Evolutionary conservation across 2,329 filamentous ascomycete species (phyloP).

Genomic region (Talaromyces verruculosus): DNA sequence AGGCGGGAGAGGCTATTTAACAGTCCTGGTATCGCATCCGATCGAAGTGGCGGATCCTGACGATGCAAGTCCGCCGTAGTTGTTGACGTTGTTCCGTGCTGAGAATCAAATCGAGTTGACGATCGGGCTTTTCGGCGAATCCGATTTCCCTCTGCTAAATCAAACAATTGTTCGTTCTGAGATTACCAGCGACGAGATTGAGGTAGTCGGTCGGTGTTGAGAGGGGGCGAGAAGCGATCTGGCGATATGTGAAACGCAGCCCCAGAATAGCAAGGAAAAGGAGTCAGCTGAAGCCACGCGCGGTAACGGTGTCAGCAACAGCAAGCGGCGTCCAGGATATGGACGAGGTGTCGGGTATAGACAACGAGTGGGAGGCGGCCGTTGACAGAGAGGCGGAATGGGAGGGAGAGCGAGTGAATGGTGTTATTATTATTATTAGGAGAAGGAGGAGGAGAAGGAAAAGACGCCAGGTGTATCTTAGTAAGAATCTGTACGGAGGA

Average conservation of each 20-base stretch:
- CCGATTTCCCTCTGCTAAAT: not conserved
- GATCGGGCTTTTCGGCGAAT: not conserved
- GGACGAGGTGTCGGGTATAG: not conserved
- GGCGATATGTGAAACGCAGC: conserved; percentile 13
- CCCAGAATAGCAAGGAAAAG: conserved; percentile 2
- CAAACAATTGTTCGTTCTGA: not conserved
- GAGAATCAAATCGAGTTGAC: not conserved
- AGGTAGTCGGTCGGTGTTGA: not conserved
- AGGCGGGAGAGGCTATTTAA: not conserved
- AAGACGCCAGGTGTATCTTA: conserved; percentile 6
- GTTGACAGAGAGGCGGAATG: not conserved
- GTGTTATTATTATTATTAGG: not conserved
- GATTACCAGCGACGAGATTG: not conserved
- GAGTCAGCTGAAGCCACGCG: not conserved
- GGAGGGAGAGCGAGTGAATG: conserved; percentile 1
- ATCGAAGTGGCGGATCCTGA: conserved; percentile 16
- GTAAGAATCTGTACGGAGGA: not conserved
- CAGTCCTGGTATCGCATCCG: conserved; percentile 6
- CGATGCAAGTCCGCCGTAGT: conserved; percentile 12
- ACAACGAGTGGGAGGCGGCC: conserved; percentile 1
- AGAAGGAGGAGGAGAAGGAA: not conserved
- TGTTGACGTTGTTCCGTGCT: not conserved
- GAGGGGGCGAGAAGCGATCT: not conserved
- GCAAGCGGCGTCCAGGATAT: not conserved
- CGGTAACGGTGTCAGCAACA: not conserved